These are phyloP conservation scores for Lachnum nothofagi DNA, from an alignment of 2,329 filamentous ascomycete species.

Conservation along the genomic window DNA sequence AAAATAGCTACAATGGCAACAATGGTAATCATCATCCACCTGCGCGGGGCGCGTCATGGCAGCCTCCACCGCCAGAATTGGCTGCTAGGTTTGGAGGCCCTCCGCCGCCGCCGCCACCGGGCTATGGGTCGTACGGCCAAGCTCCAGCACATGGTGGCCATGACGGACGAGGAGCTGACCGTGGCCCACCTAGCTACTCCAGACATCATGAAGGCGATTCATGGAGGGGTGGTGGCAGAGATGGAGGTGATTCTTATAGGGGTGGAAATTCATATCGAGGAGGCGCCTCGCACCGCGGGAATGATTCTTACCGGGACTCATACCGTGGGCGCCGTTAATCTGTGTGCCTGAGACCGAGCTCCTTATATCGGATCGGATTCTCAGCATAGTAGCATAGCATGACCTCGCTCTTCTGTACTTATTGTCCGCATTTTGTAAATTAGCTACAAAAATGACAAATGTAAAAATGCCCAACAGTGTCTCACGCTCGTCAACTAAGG, in stretches of 20 bases:
- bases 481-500: too few relatives aligned
- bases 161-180: constrained; percentile 13
- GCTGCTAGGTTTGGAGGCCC: constrained; percentile 40
- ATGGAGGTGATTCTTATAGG: background rate
- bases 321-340: constrained; percentile 16
- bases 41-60: constrained; percentile 32
- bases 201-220: constrained; percentile 10
- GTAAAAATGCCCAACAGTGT: too few relatives aligned
- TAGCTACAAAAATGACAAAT: too few relatives aligned
- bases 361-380: too few relatives aligned
- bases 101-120: constrained; percentile 44
- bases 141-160: constrained; percentile 15
- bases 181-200: background rate
- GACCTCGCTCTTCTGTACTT: too few relatives aligned
- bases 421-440: too few relatives aligned
- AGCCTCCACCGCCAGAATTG: constrained; percentile 43
- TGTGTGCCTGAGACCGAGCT: too few relatives aligned
- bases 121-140: constrained; percentile 24
- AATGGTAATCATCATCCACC: constrained; percentile 22
- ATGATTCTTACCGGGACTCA: constrained; percentile 2
- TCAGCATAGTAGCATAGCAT: too few relatives aligned
- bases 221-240: constrained; percentile 2
- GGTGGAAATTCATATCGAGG: constrained; percentile 10
- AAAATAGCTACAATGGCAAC: constrained; percentile 20
- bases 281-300: constrained; percentile 7